Evolutionary conservation across 805 yeast genomes (phyloP).

Genomic region (Myxozyma nipponensis): DNA sequence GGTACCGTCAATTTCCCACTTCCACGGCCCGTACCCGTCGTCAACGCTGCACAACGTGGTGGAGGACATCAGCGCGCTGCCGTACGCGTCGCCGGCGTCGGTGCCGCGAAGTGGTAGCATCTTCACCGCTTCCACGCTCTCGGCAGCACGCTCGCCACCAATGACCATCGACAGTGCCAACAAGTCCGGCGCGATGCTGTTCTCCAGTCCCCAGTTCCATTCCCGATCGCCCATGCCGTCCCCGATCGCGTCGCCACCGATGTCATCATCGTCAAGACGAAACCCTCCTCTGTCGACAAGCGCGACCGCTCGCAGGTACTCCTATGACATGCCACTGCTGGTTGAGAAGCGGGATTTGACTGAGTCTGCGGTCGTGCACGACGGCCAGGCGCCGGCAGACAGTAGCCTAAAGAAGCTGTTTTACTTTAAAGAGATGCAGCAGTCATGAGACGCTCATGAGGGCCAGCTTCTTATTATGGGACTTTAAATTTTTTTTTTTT

Average conservation of each 20-base stretch:
- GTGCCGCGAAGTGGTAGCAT: background rate
- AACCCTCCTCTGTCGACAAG: background rate
- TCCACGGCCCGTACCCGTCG: background rate
- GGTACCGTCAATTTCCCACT: background rate
- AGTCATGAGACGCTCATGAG: background rate
- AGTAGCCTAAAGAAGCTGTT: slow-evolving; percentile 11
- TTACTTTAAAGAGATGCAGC: slow-evolving; percentile 8
- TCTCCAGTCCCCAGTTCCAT: slow-evolving; percentile 7
- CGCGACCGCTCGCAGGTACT: background rate
- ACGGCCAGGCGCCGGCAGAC: background rate
- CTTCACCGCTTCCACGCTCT: background rate
- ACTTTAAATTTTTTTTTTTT: background rate
- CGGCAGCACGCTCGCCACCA: background rate
- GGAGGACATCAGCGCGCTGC: background rate
- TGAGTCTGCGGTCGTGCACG: background rate
- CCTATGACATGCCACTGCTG: slow-evolving; percentile 12
- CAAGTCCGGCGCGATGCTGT: background rate
- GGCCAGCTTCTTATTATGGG: background rate
- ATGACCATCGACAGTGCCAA: background rate
- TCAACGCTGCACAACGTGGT: background rate
- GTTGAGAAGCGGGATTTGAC: background rate
- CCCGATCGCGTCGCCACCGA: slow-evolving; percentile 11
- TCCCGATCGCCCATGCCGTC: slow-evolving; percentile 19
- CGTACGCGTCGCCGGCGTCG: background rate
- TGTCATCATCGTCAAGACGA: background rate